Evolutionary conservation across 805 yeast species (phyloP).

Genomic region (Ogataea pini): DNA sequence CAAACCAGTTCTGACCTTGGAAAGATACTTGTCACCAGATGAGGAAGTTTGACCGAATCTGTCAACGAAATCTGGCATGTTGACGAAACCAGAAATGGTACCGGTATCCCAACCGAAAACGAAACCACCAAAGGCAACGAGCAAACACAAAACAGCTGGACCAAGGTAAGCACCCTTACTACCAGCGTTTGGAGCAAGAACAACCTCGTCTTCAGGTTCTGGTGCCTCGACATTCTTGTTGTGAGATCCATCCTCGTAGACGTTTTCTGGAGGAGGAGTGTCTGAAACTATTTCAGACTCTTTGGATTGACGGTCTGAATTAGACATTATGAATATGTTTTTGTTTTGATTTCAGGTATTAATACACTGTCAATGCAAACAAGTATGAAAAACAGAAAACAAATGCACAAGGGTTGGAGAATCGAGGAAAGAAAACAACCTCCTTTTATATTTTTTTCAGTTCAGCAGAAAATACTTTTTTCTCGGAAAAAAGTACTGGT

Average conservation of each 20-base stretch:
- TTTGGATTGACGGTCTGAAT: slow-evolving; percentile 20
- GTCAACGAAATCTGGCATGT: slow-evolving; percentile 54
- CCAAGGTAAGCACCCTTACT: slow-evolving; percentile 28
- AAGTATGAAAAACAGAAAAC: slow-evolving; percentile 1
- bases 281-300: slow-evolving; percentile 19
- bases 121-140: slow-evolving; percentile 75
- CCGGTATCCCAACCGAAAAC: slow-evolving; percentile 82
- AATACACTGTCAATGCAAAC: slow-evolving; percentile 1
- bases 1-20: slow-evolving; percentile 58
- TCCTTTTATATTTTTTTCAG: background rate
- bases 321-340: slow-evolving; percentile 12
- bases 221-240: slow-evolving; percentile 12
- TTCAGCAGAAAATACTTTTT: slow-evolving; percentile 2
- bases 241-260: slow-evolving; percentile 27
- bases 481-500: background rate
- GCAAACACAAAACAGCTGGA: slow-evolving; percentile 43
- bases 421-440: background rate
- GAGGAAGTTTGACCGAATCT: slow-evolving; percentile 51
- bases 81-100: slow-evolving; percentile 71
- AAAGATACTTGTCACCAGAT: slow-evolving; percentile 44
- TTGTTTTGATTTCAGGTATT: slow-evolving; percentile 1
- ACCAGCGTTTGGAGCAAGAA: slow-evolving; percentile 20
- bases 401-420: background rate
- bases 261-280: slow-evolving; percentile 26
- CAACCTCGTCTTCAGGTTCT: slow-evolving; percentile 10